These are phyloP conservation scores for Scenedesmus sp. DNA, from an alignment of 163 green algal genomes.

Conservation along the genomic window DNA sequence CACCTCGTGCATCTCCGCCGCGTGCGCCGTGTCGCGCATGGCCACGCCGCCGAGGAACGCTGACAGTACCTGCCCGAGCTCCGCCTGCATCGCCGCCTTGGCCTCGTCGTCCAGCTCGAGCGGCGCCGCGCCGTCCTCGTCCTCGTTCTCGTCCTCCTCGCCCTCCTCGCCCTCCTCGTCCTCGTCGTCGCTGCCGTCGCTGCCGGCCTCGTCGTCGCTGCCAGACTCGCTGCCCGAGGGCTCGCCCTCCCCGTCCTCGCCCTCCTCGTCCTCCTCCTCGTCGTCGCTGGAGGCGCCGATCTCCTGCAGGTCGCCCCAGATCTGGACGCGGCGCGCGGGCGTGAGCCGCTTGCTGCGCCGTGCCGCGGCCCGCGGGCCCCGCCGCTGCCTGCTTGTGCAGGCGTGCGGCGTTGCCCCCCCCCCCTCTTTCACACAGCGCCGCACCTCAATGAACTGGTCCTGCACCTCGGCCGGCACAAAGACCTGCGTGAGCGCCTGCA, in stretches of 20 bases:
- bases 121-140: too few species aligned
- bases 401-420: too few species aligned
- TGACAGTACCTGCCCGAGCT: too few species aligned
- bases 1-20: conserved; percentile 5
- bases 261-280: conserved; percentile 8
- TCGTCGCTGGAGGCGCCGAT: conserved; percentile 1
- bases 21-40: conserved; percentile 1
- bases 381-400: too few species aligned
- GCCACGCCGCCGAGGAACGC: too few species aligned
- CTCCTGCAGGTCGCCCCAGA: conserved; percentile 7
- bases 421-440: too few species aligned
- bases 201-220: too few species aligned
- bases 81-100: too few species aligned
- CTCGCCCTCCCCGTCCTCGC: background rate
- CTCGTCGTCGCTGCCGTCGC: background rate
- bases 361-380: too few species aligned
- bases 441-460: conserved; percentile 33
- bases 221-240: background rate
- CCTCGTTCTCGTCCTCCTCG: too few species aligned
- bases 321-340: too few species aligned
- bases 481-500: conserved; percentile 10
- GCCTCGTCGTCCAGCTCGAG: too few species aligned
- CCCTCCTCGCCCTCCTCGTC: background rate
- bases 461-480: conserved; percentile 38
- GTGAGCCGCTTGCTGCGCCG: background rate